These are phyloP conservation scores for Noccaea caerulescens DNA, from an alignment of 345 rosid species.

Conservation along the genomic window DNA sequence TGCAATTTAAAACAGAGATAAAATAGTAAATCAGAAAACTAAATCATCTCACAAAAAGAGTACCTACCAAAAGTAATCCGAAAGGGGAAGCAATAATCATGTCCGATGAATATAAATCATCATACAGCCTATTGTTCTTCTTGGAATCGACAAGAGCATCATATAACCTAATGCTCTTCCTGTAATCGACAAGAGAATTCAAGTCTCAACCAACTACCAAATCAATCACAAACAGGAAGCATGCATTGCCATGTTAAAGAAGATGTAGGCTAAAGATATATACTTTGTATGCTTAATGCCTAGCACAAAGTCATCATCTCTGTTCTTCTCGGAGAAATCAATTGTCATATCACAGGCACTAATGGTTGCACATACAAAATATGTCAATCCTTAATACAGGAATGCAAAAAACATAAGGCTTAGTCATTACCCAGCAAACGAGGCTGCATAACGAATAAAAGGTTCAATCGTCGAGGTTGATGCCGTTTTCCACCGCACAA, in stretches of 20 bases:
- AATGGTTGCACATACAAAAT: no score
- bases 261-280: background rate
- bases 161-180: constrained; percentile 61
- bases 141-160: no score
- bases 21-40: background rate
- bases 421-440: no score
- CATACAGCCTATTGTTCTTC: constrained; percentile 48
- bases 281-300: constrained; percentile 94
- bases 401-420: no score
- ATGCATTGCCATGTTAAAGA: constrained; percentile 1
- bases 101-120: constrained; percentile 87
- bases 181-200: constrained; percentile 36
- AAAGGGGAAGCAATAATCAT: constrained; percentile 91
- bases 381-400: no score
- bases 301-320: no score
- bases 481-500: no score
- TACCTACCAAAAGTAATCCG: constrained; percentile 62
- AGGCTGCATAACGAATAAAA: no score
- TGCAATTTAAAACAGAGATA: no score
- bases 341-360: no score
- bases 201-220: constrained; percentile 25
- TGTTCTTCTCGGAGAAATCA: no score
- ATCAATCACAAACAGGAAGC: constrained; percentile 16
- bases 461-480: no score
- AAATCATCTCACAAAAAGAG: constrained; percentile 16